phyloP scores from a whole-genome alignment of 1,284 basidiomycete species.

The Heterobasidion occidentale region DNA sequence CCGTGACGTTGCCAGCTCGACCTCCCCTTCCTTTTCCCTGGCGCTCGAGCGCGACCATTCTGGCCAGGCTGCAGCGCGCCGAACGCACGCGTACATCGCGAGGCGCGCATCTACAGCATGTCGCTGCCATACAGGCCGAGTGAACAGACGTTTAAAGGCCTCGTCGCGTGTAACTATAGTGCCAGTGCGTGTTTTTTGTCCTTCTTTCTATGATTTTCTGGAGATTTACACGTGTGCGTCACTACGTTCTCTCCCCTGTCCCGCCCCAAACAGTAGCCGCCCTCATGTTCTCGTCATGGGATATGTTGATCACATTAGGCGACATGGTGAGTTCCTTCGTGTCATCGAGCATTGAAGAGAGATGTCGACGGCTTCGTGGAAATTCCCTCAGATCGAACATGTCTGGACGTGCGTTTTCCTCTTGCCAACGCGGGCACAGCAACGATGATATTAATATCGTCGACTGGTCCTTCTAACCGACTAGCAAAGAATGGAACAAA shows the following conservation, averaged over 20 bases:
- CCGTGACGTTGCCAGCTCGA: background rate
- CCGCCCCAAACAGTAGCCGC: slow-evolving; percentile 13
- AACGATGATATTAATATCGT: background rate
- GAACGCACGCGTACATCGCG: too few species aligned
- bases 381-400: background rate
- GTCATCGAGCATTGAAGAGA: background rate
- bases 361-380: background rate
- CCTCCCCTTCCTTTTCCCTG: background rate
- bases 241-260: background rate
- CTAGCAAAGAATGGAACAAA: background rate
- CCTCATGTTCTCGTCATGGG: slow-evolving; percentile 17
- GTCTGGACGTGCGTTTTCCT: background rate
- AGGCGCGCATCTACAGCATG: too few species aligned
- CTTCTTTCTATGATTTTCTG: background rate
- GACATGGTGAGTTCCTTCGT: background rate
- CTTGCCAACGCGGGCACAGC: background rate
- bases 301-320: slow-evolving; percentile 11
- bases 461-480: too few species aligned
- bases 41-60: too few species aligned
- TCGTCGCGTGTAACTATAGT: slow-evolving; percentile 17
- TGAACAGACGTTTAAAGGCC: background rate
- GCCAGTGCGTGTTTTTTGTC: slow-evolving; percentile 9
- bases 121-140: background rate
- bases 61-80: too few species aligned
- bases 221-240: background rate